A percentile compares a stretch with the other conserved stretches of the same genome.
phyloP scores from a whole-genome alignment of 257 asterid species.

The Solanum neorickii region DNA sequence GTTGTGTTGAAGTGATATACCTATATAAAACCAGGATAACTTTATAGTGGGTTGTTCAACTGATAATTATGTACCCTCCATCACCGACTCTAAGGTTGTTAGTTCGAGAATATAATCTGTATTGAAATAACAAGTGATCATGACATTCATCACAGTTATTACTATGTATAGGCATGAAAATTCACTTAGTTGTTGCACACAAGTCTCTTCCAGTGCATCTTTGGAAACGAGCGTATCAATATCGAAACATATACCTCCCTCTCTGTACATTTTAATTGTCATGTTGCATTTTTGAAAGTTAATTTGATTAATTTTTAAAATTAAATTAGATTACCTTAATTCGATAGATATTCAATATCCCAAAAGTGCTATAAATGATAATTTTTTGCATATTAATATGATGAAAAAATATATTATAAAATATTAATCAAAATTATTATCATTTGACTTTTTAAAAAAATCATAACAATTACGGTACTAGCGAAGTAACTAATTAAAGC shows the following conservation, averaged over 20 bases:
- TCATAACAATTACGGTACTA: background rate
- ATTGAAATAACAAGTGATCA: background rate
- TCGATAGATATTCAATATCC: too few species aligned
- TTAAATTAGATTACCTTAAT: too few species aligned
- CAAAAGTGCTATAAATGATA: too few species aligned
- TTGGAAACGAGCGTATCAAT: background rate
- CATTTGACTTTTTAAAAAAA: too few species aligned
- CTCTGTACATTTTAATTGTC: too few species aligned
- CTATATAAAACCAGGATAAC: too few species aligned
- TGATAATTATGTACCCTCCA: background rate
- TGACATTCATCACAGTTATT: background rate
- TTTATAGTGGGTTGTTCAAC: background rate
- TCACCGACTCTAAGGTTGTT: background rate
- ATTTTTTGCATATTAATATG: too few species aligned
- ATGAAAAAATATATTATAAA: too few species aligned
- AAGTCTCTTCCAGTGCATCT: background rate
- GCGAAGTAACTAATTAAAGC: background rate
- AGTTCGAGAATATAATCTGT: background rate
- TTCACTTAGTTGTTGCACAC: background rate
- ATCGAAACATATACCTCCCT: background rate
- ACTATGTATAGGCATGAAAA: background rate
- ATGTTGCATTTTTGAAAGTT: too few species aligned
- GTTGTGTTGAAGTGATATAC: background rate
- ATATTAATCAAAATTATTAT: too few species aligned
- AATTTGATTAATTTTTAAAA: too few species aligned